Evolutionary conservation across 257 asterid genomes (phyloP).

Genomic region (Penstemon newberryi): DNA sequence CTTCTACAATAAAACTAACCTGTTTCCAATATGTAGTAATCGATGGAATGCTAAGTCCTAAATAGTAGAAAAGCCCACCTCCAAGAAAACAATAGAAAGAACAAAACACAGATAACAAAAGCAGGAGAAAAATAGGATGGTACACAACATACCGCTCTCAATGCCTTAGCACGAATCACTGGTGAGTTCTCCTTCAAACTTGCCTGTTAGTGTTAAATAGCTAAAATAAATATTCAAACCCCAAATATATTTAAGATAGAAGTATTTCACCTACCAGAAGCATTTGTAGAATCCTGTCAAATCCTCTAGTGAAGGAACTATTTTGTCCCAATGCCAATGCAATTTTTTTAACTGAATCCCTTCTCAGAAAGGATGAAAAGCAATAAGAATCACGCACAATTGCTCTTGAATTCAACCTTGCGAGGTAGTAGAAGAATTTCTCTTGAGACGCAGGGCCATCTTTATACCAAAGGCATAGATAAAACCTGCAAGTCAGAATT

Average conservation of each 20-base stretch:
- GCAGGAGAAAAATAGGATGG: conserved; percentile 21
- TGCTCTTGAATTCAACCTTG: conserved; percentile 77
- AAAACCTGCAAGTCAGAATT: conserved; percentile 70
- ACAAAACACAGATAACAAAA: background rate
- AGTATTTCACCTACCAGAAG: conserved; percentile 74
- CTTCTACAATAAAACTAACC: conserved; percentile 98
- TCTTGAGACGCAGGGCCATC: conserved; percentile 82
- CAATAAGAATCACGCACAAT: conserved; percentile 63
- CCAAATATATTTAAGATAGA: conserved; percentile 25
- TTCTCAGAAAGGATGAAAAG: conserved; percentile 53
- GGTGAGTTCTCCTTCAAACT: conserved; percentile 94
- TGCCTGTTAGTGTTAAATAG: conserved; percentile 57
- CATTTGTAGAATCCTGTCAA: conserved; percentile 92
- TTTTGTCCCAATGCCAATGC: conserved; percentile 87
- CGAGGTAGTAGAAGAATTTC: conserved; percentile 56
- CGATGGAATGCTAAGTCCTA: conserved; percentile 24
- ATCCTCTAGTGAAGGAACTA: conserved; percentile 92
- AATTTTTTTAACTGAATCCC: conserved; percentile 79
- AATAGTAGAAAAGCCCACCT: conserved; percentile 18
- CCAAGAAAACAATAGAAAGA: conserved; percentile 17
- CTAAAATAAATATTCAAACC: conserved; percentile 19
- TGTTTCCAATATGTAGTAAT: conserved; percentile 38
- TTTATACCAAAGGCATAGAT: conserved; percentile 95
- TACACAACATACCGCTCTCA: conserved; percentile 82
- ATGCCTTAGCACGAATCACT: conserved; percentile 92